Percentiles rank a stretch among this genome's conserved stretches.
Conservation (phyloP, 192 early-diverging fungal genomes). For the Gigaspora rosea region DNA sequence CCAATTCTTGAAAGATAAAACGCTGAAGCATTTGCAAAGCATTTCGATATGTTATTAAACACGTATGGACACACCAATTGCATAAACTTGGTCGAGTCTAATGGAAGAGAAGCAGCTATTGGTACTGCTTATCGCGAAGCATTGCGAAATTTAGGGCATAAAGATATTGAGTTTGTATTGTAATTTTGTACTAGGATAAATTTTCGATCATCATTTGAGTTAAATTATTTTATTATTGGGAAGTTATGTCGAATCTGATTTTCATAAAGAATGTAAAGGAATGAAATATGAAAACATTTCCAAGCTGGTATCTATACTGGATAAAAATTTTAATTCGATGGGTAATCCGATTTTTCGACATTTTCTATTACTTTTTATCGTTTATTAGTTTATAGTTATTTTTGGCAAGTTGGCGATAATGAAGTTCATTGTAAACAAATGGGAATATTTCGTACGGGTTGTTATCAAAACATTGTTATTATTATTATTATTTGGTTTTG, state of each 20-base stretch:
- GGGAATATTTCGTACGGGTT: slow-evolving; percentile 50
- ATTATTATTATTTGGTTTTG: background rate
- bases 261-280: slow-evolving; percentile 88
- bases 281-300: slow-evolving; percentile 90
- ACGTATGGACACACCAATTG: slow-evolving; percentile 60
- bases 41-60: slow-evolving; percentile 55
- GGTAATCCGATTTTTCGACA: slow-evolving; percentile 48
- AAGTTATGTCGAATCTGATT: slow-evolving; percentile 90
- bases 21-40: slow-evolving; percentile 47
- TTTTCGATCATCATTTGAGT: background rate
- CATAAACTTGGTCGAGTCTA: slow-evolving; percentile 68
- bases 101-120: slow-evolving; percentile 66
- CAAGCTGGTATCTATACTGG: slow-evolving; percentile 70
- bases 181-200: background rate
- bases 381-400: slow-evolving; percentile 9
- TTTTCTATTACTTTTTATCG: background rate
- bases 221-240: background rate
- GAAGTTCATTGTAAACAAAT: slow-evolving; percentile 28
- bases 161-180: slow-evolving; percentile 46
- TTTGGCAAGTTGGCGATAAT: slow-evolving; percentile 35
- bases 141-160: slow-evolving; percentile 47
- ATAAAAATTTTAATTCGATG: slow-evolving; percentile 64
- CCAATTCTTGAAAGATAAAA: slow-evolving; percentile 67
- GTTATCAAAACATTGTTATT: background rate
- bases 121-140: slow-evolving; percentile 61